Percentiles rank a stretch among this genome's conserved stretches.
Evolutionary conservation across 192 early-diverging fungal genomes (phyloP).

Genomic region (Gaertneriomyces semiglobifer): DNA sequence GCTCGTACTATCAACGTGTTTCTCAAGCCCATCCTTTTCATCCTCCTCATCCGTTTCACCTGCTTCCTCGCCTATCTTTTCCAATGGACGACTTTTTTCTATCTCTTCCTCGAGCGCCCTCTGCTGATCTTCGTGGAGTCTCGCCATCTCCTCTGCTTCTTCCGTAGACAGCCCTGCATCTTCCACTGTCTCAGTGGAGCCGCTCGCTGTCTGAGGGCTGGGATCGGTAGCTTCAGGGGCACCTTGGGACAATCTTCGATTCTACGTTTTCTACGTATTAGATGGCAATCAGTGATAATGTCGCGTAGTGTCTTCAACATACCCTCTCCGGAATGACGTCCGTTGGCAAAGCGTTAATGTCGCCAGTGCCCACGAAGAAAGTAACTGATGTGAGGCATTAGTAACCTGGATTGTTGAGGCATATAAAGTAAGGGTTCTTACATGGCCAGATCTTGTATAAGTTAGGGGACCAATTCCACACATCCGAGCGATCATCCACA

Average conservation of each 20-base stretch:
- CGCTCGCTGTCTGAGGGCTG: not conserved
- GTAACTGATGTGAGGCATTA: slow-evolving; percentile 58
- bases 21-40: no score
- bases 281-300: no score
- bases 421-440: slow-evolving; percentile 36
- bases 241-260: not conserved
- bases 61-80: slow-evolving; percentile 21
- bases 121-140: slow-evolving; percentile 14
- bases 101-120: slow-evolving; percentile 14
- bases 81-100: slow-evolving; percentile 23
- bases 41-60: not conserved
- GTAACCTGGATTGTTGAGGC: not conserved
- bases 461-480: slow-evolving; percentile 90
- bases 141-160: slow-evolving; percentile 2
- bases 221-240: not conserved
- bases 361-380: slow-evolving; percentile 91
- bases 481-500: slow-evolving; percentile 92
- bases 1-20: no score
- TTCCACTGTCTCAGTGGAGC: not conserved
- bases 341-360: slow-evolving; percentile 72
- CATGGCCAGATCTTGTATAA: slow-evolving; percentile 86
- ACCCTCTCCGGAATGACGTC: slow-evolving; percentile 1
- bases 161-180: not conserved
- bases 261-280: no score
- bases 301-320: not conserved